Evolutionary conservation across 78 protist genomes (phyloP), one percentile per base, ranked within the genome.

Genomic region (Cavenderia fasciculata): DNA sequence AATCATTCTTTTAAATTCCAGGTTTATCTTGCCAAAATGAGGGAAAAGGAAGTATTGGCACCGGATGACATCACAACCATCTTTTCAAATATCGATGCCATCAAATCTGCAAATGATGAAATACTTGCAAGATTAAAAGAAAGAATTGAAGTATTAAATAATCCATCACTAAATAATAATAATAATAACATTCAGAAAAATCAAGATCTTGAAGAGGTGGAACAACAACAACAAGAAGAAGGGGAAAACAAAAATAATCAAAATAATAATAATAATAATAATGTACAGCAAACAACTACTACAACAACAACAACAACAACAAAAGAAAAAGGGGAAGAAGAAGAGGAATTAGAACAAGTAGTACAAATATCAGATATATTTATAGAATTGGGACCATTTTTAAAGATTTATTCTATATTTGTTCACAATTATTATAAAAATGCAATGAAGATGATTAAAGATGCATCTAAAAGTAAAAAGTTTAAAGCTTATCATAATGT

Each of bases 401-500:
- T 82, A 19, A 82, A 68, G 61, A 82, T 82, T 23, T 82, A 82
- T 41, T 82, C 89, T 2, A 82, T 82, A 0, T 82, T 54, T 54
- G 89, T 82, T 27, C 49, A 82, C 72, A 82, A 82, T 56, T 82
- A 68, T 54, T 82, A 82, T 43, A 65, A 68, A n/a, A 82, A 68
- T 10, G 75, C 89, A 38, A 36, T 82, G 18, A 52, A 52, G 56
- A 27, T 56, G 1, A 82, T 82, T 29, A 82, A 82, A 31, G 1
- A 49, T 12, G 41, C 75, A 16, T 29, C 68, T 1, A 54, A 36
- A 21, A 82, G 56, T 43, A 82, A 82, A 27, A 82, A 68, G 21
- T 82, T 82, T 82, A 82, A 56, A 56, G 6, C 66, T 11, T 82
- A 61, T 82, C 44, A 68, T 68, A 31, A 41, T 38, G 89, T 82